A percentile compares a stretch with the other conserved stretches of the same genome.
Conservation (phyloP, 108 stramenopile genomes). For the Epipyxis sp. region DNA sequence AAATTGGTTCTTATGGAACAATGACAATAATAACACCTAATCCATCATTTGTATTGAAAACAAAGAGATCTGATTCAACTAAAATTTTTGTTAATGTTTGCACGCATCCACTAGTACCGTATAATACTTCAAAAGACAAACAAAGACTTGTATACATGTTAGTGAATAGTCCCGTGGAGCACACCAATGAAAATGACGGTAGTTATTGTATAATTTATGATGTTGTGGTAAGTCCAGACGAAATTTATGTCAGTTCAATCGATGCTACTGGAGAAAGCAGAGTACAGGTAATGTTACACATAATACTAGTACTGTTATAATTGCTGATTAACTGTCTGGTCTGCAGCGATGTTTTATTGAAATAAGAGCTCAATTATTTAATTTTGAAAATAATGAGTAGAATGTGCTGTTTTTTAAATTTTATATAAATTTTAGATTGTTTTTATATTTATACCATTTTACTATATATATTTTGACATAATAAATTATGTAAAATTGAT, state of each 20-base stretch:
- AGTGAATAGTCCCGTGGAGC: background rate
- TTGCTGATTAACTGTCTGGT: background rate
- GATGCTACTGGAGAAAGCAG: background rate
- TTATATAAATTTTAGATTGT: too few species aligned
- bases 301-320: background rate
- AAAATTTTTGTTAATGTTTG: constrained; percentile 14
- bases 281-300: background rate
- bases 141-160: background rate
- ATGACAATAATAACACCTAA: background rate
- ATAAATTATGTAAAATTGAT: too few species aligned
- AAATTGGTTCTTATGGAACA: background rate
- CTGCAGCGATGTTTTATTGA: background rate
- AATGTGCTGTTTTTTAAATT: too few species aligned
- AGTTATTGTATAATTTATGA: constrained; percentile 4
- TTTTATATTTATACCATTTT: too few species aligned
- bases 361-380: too few species aligned
- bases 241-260: background rate
- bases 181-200: constrained; percentile 7
- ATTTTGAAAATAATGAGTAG: too few species aligned
- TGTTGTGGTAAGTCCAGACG: background rate
- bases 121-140: background rate
- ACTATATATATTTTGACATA: too few species aligned
- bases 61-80: background rate
- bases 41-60: constrained; percentile 7
- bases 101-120: background rate